phyloP scores from a whole-genome alignment of 1,284 basidiomycete species.

The Takashimella tepidaria region DNA sequence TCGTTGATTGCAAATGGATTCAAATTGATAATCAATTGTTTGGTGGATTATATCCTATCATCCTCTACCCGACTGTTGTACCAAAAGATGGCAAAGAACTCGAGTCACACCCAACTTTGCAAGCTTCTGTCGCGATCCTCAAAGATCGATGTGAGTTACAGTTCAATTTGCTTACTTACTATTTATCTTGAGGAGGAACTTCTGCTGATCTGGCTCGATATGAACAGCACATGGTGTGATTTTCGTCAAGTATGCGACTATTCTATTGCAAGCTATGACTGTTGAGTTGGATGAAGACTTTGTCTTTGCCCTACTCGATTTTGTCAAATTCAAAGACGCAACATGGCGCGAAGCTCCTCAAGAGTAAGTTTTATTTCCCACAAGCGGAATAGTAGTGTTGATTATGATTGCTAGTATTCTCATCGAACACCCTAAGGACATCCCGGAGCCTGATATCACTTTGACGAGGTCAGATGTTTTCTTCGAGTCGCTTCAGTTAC shows the following conservation, averaged over 20 bases:
- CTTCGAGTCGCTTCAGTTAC: constrained; percentile 95
- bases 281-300: constrained; percentile 97
- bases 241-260: constrained; percentile 95
- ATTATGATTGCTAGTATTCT: constrained; percentile 56
- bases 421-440: constrained; percentile 67
- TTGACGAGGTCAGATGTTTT: constrained; percentile 69
- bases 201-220: too few species aligned
- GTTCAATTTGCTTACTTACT: background rate
- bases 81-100: constrained; percentile 72
- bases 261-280: constrained; percentile 89
- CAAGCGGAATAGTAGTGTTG: too few species aligned
- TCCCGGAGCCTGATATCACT: constrained; percentile 69
- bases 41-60: constrained; percentile 90
- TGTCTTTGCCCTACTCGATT: constrained; percentile 84
- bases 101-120: constrained; percentile 84
- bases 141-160: constrained; percentile 76
- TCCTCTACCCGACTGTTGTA: constrained; percentile 90
- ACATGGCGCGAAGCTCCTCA: constrained; percentile 73
- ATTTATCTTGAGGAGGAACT: too few species aligned
- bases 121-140: constrained; percentile 79
- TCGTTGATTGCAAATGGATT: constrained; percentile 77
- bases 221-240: constrained; percentile 81
- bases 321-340: constrained; percentile 84
- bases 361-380: constrained; percentile 58
- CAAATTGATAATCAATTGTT: constrained; percentile 98